A percentile compares a stretch with the other conserved stretches of the same genome.
Conservation (phyloP, 2,329 filamentous ascomycete genomes). For the Diaporthe longicolla region DNA sequence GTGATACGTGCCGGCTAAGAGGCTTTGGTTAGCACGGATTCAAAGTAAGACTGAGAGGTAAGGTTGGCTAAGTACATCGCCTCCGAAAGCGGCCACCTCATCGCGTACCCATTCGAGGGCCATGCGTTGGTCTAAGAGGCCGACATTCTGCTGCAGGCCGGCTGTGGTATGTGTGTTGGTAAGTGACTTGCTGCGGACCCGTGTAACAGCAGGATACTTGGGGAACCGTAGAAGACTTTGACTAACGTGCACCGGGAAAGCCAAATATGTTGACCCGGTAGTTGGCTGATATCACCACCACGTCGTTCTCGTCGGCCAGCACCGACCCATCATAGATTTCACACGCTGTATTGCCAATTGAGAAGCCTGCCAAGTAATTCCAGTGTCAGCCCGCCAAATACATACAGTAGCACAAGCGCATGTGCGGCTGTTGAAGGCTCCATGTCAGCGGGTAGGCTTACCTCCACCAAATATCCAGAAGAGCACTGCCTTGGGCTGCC, state of each 20-base stretch:
- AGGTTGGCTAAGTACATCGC: constrained; percentile 21
- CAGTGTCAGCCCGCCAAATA: background rate
- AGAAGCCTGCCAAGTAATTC: background rate
- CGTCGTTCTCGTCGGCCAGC: constrained; percentile 30
- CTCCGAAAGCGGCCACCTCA: constrained; percentile 45
- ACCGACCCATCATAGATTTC: constrained; percentile 30
- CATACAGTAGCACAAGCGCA: background rate
- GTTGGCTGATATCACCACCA: constrained; percentile 26
- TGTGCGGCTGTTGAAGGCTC: no score
- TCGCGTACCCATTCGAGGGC: constrained; percentile 45
- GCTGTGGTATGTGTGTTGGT: background rate
- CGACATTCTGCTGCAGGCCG: constrained; percentile 42
- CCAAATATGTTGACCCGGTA: constrained; percentile 39
- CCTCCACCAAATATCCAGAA: constrained; percentile 38
- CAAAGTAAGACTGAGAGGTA: no score
- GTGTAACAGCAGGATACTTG: background rate
- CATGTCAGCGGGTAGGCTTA: background rate
- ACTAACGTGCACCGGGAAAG: constrained; percentile 27
- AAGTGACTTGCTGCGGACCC: background rate
- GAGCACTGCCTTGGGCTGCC: constrained; percentile 19
- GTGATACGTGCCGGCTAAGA: constrained; percentile 41
- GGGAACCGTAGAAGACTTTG: background rate
- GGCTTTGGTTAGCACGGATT: no score
- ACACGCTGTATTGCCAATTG: constrained; percentile 31
- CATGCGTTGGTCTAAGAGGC: constrained; percentile 43